phyloP scores from a whole-genome alignment of 2,329 filamentous ascomycete species.

The Ophiocordyceps robertsii region DNA sequence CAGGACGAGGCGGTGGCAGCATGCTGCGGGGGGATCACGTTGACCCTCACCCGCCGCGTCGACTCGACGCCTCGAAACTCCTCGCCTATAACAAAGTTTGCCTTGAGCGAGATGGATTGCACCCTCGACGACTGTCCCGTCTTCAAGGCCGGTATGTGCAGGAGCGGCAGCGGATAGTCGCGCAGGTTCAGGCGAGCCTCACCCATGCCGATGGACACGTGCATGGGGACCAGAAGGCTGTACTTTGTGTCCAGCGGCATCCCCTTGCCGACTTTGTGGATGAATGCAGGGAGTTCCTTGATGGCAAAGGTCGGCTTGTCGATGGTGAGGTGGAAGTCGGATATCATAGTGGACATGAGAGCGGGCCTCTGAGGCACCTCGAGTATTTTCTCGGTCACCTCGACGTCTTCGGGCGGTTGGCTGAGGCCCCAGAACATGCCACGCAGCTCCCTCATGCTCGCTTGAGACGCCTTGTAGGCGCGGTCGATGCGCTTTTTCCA shows the following conservation, averaged over 20 bases:
- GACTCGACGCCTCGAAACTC: conserved; percentile 76
- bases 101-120: conserved; percentile 70
- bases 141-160: conserved; percentile 79
- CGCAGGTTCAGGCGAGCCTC: conserved; percentile 77
- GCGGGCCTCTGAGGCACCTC: conserved; percentile 75
- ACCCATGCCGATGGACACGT: conserved; percentile 77
- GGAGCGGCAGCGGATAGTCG: conserved; percentile 83
- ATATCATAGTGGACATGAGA: conserved; percentile 67
- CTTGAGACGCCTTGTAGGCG: conserved; percentile 53
- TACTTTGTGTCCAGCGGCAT: conserved; percentile 90
- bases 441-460: conserved; percentile 66
- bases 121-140: conserved; percentile 65
- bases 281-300: conserved; percentile 66
- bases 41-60: conserved; percentile 64
- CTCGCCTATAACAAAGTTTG: conserved; percentile 92
- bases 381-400: conserved; percentile 74
- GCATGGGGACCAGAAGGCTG: conserved; percentile 78
- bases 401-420: conserved; percentile 65
- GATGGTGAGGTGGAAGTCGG: conserved; percentile 70
- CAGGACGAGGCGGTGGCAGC: conserved; percentile 40
- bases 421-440: conserved; percentile 72
- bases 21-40: conserved; percentile 61
- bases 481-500: conserved; percentile 88
- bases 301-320: conserved; percentile 91
- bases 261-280: conserved; percentile 87